Evolutionary conservation across 768 basidiomycete genomes (phyloP).

Genomic region (Punctularia strigosozonata): DNA sequence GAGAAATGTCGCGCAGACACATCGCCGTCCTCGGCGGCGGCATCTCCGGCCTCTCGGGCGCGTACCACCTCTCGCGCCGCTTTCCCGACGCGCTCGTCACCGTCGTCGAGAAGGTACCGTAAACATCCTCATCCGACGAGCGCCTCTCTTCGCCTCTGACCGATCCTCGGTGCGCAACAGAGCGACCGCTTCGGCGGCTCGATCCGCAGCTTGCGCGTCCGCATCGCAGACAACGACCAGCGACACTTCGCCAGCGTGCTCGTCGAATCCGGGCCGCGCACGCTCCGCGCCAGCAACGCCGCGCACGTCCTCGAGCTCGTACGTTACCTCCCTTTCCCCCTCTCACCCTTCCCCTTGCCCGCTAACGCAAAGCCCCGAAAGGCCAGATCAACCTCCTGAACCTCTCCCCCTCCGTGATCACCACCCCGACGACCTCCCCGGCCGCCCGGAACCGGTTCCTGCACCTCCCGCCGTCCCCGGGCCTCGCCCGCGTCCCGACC

Average conservation of each 20-base stretch:
- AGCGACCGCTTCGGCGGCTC: conserved; percentile 80
- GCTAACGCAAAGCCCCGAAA: conserved; percentile 2
- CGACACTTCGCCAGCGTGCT: conserved; percentile 31
- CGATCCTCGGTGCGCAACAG: too few relatives aligned
- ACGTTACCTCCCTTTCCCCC: conserved; percentile 19
- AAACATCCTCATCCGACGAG: too few relatives aligned
- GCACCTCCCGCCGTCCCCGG: conserved; percentile 35
- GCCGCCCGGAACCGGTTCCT: conserved; percentile 75
- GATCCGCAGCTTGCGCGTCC: conserved; percentile 52
- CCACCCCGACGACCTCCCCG: conserved; percentile 51
- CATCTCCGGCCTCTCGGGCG: conserved; percentile 69
- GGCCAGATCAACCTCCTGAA: conserved; percentile 67
- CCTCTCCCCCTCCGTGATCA: conserved; percentile 48
- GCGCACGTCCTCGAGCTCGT: conserved; percentile 77
- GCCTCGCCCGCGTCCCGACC: conserved; percentile 39
- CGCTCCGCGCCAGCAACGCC: conserved; percentile 66
- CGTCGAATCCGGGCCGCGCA: conserved; percentile 82
- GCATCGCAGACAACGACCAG: conserved; percentile 21
- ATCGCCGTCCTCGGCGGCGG: conserved; percentile 75
- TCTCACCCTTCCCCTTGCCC: neutral
- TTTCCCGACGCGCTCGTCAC: conserved; percentile 50
- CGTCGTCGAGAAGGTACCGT: conserved; percentile 56
- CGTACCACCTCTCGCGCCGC: conserved; percentile 61
- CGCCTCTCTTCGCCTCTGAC: too few relatives aligned
- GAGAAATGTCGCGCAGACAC: conserved; percentile 18